Evolutionary conservation across 345 rosid genomes (phyloP).

Genomic region (Clarkia xantiana): DNA sequence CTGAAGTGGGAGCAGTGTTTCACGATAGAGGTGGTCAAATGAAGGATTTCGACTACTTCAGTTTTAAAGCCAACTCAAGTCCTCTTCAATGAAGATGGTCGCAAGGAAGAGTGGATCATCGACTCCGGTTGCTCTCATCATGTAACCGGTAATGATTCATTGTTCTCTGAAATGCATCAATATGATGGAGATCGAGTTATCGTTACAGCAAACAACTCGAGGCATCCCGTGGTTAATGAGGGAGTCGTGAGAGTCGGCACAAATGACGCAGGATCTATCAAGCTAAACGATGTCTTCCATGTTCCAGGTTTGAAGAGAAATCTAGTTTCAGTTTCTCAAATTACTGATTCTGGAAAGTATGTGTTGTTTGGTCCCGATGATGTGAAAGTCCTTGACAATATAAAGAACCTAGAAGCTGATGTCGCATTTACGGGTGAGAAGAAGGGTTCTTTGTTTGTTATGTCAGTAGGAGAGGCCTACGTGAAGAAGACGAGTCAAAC

Average conservation of each 20-base stretch:
- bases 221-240: slow-evolving; percentile 5
- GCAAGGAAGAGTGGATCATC: not conserved
- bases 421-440: slow-evolving; percentile 4
- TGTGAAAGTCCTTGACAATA: slow-evolving; percentile 8
- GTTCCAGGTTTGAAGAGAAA: slow-evolving; percentile 6
- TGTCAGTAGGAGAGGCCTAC: slow-evolving; percentile 6
- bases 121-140: slow-evolving; percentile 9
- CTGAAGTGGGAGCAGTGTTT: slow-evolving; percentile 5
- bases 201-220: slow-evolving; percentile 3
- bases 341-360: slow-evolving; percentile 4
- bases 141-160: slow-evolving; percentile 2
- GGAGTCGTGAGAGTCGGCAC: not conserved
- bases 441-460: slow-evolving; percentile 1
- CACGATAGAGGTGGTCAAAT: not conserved
- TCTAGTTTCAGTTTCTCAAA: slow-evolving; percentile 7
- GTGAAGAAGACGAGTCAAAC: slow-evolving; percentile 9
- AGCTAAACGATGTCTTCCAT: not conserved
- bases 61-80: no score
- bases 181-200: not conserved
- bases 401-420: slow-evolving; percentile 4
- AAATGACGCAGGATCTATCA: not conserved
- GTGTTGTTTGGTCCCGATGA: slow-evolving; percentile 7
- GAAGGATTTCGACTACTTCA: not conserved
- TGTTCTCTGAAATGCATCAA: not conserved
- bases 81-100: not conserved